Evolutionary conservation across 2,329 filamentous ascomycete genomes (phyloP).

Genomic region (Colletotrichum magnum): DNA sequence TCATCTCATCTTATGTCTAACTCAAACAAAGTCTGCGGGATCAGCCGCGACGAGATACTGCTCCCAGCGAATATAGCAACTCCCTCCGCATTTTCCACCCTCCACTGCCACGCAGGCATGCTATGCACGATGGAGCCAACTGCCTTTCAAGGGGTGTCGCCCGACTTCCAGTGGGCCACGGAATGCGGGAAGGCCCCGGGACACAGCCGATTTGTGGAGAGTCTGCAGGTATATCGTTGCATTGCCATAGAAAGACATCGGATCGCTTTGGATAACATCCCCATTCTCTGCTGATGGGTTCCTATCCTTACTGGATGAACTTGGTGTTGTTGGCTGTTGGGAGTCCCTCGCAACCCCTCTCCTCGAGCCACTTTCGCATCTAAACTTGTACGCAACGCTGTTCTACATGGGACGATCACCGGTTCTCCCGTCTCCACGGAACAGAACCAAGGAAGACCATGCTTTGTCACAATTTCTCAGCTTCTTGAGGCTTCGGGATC

Average conservation of each 20-base stretch:
- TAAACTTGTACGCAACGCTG: background rate
- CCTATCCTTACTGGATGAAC: background rate
- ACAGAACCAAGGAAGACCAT: background rate
- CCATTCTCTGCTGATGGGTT: background rate
- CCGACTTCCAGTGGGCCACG: background rate
- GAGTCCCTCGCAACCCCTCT: background rate
- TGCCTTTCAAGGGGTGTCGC: background rate
- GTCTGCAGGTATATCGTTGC: conserved; percentile 11
- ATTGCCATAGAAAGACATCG: conserved; percentile 13
- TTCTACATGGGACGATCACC: background rate
- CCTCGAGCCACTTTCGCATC: conserved; percentile 1
- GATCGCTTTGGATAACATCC: conserved; percentile 1
- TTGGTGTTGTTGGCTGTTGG: background rate
- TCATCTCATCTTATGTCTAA: no score
- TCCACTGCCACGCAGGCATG: no score
- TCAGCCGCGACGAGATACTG: no score
- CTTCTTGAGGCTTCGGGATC: background rate
- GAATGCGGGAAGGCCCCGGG: background rate
- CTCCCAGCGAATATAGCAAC: no score
- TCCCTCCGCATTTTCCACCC: no score
- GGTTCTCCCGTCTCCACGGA: background rate
- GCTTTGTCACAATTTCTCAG: conserved; percentile 22
- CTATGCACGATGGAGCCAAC: background rate
- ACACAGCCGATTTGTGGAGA: background rate
- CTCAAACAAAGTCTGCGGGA: no score